Evolutionary conservation across 768 basidiomycete species (phyloP), one percentile per base, ranked within the genome.

Genomic region (Porphyrellus cyaneotinctus): DNA sequence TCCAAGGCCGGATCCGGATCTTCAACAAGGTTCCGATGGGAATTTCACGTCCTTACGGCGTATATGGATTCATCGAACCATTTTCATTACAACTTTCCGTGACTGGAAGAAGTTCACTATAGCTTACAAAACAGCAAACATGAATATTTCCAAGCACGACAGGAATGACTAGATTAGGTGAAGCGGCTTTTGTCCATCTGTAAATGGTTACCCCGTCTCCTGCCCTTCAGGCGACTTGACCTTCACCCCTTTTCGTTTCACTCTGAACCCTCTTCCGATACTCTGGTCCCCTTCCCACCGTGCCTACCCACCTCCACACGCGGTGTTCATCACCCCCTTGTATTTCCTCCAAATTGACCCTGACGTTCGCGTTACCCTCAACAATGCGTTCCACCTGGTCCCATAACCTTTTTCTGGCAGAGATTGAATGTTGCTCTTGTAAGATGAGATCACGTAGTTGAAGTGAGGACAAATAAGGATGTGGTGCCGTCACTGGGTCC

Each of bases 241-340:
- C 50, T 53, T 61, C 51, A 55, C 67, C 68, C 63, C 66, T 64
- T 65, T 65, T 56, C 33, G 58, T 54, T 36, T 57, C 59, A 47
- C 13, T 54, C 52, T 47, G 61, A 54, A 62, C 70, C 67, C 69
- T 70, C 60, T 71, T 70, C 65, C 69, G 65, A 51, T 56, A 55
- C 45, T 68, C 66, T 57, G 65, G 64, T 35, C 64, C 70, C 58
- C 64, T 63, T 49, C 72, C 64, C 30, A 65, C 52, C 50, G 71
- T 71, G n/a, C 92, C 92, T 28, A 91, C 82, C 93, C 93, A 95
- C 52, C 87, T 74, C 93, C 93, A 95, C 51, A 92, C 92, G 58
- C 90, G 81, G 71, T 85, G 78, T 72, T 92, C 91, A 69, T 95
- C 91, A 12, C 93, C 92, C 58, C 87, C 87, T 54, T 76, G 77